Evolutionary conservation across 495 filamentous ascomycete species (phyloP), one percentile per base, ranked within the genome.

Genomic region (Geopyxis carbonaria): DNA sequence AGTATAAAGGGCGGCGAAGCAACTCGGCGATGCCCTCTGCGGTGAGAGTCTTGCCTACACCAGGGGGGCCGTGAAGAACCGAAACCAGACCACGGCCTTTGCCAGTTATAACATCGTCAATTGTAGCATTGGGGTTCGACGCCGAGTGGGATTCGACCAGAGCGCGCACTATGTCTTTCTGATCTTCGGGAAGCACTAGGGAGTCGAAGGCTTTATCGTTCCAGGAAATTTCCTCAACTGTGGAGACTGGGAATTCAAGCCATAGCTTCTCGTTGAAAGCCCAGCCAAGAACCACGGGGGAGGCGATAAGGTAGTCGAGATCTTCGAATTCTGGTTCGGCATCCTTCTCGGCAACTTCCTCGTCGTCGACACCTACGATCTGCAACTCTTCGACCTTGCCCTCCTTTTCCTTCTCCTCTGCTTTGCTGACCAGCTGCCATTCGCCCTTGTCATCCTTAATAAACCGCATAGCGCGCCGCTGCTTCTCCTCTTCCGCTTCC

Each of bases 201-300:
- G 72, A 76, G 40, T 78, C 70, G 50, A 84, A 89, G 3, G 83
- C 82, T n/a, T 70, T 66, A 30, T 76, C 73, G 51, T 89, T 80
- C 78, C 78, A 91, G 23, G 72, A 63, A 46, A 85, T 87, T 16
- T 86, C 79, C 42, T 73, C 75, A 51, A 94, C 70, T 9, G 79
- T 76, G 0, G 77, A 82, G 32, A 94, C 74, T 15, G 74, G 76
- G 49, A 93, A 91, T 58, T 93, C 82, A 0, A 93, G 69, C 86
- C 85, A 94, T 1, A 83, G 61, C 62, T 92, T 93, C 57, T 92
- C 82, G 16, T 67, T 72, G 56, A 93, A 93, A 7, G 81, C 73
- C 50, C 91, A 93, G n/a, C 86, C 86, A n/a, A 89, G 67, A 0
- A 89, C 79, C 3, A 92, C 79, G 0, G 85, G 83, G n/a, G 76